Base-by-base conservation (phyloP, 768 basidiomycete species). In the Xerocomellus dryophilus region DNA sequence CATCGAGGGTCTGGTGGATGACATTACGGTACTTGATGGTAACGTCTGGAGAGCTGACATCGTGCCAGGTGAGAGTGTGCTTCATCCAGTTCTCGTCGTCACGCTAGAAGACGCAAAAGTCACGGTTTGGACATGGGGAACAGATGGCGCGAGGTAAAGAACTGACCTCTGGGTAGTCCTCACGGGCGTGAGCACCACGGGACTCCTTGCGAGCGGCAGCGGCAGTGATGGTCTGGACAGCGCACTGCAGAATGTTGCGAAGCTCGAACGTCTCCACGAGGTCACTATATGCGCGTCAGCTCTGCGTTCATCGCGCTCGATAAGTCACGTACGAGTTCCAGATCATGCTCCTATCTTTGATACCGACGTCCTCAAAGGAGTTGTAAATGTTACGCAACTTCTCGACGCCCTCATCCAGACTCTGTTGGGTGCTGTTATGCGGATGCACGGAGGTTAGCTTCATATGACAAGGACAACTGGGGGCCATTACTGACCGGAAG, bases 311-410 rank as follows among this genome's bases (percentile, higher is more conserved):
- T 27, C 36, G 11, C 40, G 15, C 34, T 14, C 14, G 15, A 57
- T 35, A 47, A 32, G n/a, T 42, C 14, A 68, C 92, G 58, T 66
- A 96, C 94, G 93, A 92, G 77, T 98, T 98, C 97, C 96, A 99
- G 73, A 98, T 97, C 95, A 98, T 91, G 74, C 91, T 93, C 67
- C 97, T 82, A 73, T 98, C 97, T 78, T 97, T 94, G 78, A 97
- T 91, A 50, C 95, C 91, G 60, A 99, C 90, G 41, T 96, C 81
- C 61, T 88, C 80, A 73, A 85, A 98, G 66, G 82, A 91, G 67
- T 88, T 84, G 80, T 95, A 95, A 62, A 98, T 93, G 39, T 79
- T 76, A 52, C 78, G 80, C 64, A 99, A 78, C 76, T 93, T 94
- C 73, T 81, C 65, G 25, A 98, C 94, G 74, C 97, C 97, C 62